Conservation (phyloP, 305 asterid species). For the Coffea humblotiana region DNA sequence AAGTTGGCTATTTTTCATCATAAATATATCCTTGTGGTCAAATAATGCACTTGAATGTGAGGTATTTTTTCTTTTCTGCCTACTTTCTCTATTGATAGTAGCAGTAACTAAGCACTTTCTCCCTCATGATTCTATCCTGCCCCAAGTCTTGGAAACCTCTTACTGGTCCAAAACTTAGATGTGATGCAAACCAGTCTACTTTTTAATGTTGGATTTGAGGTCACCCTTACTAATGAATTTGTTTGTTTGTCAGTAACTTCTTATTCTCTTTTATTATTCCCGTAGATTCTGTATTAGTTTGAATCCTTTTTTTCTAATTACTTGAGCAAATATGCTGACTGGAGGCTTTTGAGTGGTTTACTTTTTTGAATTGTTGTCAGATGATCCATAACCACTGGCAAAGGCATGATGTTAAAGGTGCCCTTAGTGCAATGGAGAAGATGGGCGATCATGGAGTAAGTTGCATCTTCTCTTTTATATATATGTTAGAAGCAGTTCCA, state of each 20-base stretch:
- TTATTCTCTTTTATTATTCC: background rate
- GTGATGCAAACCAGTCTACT: too few relatives aligned
- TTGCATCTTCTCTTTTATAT: constrained; percentile 24
- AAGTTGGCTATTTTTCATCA: background rate
- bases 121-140: background rate
- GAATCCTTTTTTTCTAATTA: background rate
- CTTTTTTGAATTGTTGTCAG: constrained; percentile 38
- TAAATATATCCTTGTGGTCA: background rate
- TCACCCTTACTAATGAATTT: too few relatives aligned
- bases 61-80: background rate
- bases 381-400: constrained; percentile 75
- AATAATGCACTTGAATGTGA: background rate
- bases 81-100: background rate
- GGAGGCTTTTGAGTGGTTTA: constrained; percentile 8
- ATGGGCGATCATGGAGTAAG: constrained; percentile 91
- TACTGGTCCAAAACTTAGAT: too few relatives aligned
- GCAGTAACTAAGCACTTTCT: background rate
- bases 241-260: background rate
- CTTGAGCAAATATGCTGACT: background rate
- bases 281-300: too few relatives aligned
- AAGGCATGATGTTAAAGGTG: constrained; percentile 86
- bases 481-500: constrained; percentile 3
- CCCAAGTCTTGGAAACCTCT: too few relatives aligned
- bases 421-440: constrained; percentile 65
- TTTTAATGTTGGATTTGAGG: too few relatives aligned